Base-by-base conservation (phyloP, 2,329 filamentous ascomycete genomes). In the Ampelomyces quisqualis region DNA sequence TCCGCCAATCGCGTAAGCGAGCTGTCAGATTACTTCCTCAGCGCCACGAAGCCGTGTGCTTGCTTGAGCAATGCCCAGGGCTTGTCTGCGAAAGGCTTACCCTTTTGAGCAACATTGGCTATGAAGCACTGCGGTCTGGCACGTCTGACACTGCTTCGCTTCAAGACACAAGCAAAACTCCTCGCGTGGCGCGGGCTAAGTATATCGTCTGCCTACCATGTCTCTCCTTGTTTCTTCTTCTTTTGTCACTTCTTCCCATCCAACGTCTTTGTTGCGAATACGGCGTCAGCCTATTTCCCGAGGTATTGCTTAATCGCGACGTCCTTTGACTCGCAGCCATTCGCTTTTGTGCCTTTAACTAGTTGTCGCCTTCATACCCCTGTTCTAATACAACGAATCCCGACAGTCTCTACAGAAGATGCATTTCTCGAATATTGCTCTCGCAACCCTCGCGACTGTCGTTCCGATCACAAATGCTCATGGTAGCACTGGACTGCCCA, bases 401-500 rank as follows among this genome's bases (percentile, higher is more conserved):
- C 7, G 6, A 19, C 29, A 9, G 17, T 31, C 29, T 19, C 19
- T 31, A 31, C 17, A 31, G 14, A 51, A 42, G 11, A 69, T 69
- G 66, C 62, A 56, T 41, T 63, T 67, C 50, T 56, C 62, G 27
- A 54, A 58, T n/a, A 34, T 34, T 24, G 48, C 58, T 43, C 28
- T 67, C 32, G 62, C 63, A 33, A 57, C 54, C 30, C 47, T 57
- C 29, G 59, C 55, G 33, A 62, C 57, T 14, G 41, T 65, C 17
- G 51, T 51, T n/a, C 62, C 64, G 7, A 34, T 68, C 27, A 56
- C 57, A 38, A 51, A 23, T 36, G 66, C 62, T 32, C 66, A 69
- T 51, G 58, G 56, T 23, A 45, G n/a, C n/a, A n/a, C 47, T 15
- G 51, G 48, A 32, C 38, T 65, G 8, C 66, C 66, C 20, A 62